Base-by-base conservation (phyloP, 2,329 filamentous ascomycete species). In the Calonectria leucothoes region DNA sequence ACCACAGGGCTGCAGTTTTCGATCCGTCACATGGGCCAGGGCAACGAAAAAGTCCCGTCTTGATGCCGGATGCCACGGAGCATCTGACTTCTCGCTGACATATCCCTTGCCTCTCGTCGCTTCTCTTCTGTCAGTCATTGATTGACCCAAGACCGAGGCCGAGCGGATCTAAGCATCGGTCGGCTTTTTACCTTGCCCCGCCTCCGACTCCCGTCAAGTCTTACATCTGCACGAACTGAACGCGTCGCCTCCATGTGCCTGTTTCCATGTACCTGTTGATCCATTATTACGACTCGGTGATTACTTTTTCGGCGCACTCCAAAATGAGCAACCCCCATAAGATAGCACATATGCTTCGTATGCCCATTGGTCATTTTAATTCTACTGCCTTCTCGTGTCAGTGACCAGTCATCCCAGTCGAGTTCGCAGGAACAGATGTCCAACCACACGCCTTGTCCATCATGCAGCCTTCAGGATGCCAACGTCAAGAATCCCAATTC, bases 31-130 rank as follows among this genome's bases (percentile, higher is more conserved):
- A 78, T 80, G 79, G 71, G 69, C 69, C 49, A 55, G 33, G 65
- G 68, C 63, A 55, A 81, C 80, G 80, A 81, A 79, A 81, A 81
- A 79, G 72, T 73, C 52, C 80, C 80, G 80, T 81, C 67, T 75
- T 64, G 73, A 25, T 69, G 61, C 69, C 80, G 79, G 80, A 81
- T 81, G 74, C 72, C 37, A 73, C 80, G 80, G 80, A 78, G 74
- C 63, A 70, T 48, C 74, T 74, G 75, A 72, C 72, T 29, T 68
- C 69, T 74, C 31, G 77, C 76, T 80, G 76, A 76, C 70, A 78
- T 77, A 73, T 78, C 51, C 70, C 73, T 74, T 61, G 74, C 57
- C 69, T 71, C 71, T 76, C 64, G 63, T 71, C 64, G 48, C 65
- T 23, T 11, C 64, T 48, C 65, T 68, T 45, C 48, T 23, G 27